These are phyloP conservation scores for Mycena citricolor DNA, from an alignment of 1,284 basidiomycete species.

Conservation along the genomic window DNA sequence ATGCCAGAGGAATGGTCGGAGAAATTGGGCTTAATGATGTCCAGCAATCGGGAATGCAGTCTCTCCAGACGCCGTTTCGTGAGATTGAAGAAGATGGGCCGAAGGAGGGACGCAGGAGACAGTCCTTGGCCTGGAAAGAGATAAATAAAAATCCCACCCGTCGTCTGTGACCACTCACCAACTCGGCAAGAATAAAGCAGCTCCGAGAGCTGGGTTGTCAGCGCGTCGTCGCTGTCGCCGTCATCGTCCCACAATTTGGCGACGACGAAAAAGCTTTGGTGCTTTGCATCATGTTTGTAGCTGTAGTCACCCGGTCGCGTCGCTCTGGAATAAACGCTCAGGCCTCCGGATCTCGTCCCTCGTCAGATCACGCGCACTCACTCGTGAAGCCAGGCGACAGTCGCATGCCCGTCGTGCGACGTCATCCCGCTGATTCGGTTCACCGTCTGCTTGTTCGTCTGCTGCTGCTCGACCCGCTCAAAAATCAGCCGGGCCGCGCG, in stretches of 20 bases:
- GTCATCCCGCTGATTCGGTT: constrained; percentile 56
- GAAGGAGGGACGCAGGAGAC: constrained; percentile 52
- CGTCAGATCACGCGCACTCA: constrained; percentile 37
- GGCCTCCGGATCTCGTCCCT: constrained; percentile 10
- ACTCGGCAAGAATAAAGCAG: constrained; percentile 35
- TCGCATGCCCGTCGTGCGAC: constrained; percentile 49
- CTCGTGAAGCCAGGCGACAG: constrained; percentile 71
- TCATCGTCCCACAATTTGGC: constrained; percentile 51
- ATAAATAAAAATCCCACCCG: no score
- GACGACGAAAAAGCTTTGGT: constrained; percentile 58
- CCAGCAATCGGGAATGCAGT: constrained; percentile 48
- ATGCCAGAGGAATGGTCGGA: constrained; percentile 38
- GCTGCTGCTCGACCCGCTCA: constrained; percentile 42
- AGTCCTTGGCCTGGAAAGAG: constrained; percentile 40
- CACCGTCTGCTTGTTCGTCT: constrained; percentile 48
- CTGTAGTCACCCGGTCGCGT: constrained; percentile 67
- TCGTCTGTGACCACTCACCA: constrained; percentile 40
- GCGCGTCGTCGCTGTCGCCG: constrained; percentile 27
- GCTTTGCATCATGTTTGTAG: constrained; percentile 75
- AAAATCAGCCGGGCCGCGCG: constrained; percentile 50
- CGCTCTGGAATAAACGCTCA: constrained; percentile 25
- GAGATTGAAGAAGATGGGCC: constrained; percentile 53
- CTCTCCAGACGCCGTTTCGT: constrained; percentile 37
- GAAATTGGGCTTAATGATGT: constrained; percentile 36
- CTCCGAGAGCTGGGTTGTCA: constrained; percentile 39